phyloP scores from a whole-genome alignment of 2,329 filamentous ascomycete genomes.

The Berkeleyomyces rouxiae region DNA sequence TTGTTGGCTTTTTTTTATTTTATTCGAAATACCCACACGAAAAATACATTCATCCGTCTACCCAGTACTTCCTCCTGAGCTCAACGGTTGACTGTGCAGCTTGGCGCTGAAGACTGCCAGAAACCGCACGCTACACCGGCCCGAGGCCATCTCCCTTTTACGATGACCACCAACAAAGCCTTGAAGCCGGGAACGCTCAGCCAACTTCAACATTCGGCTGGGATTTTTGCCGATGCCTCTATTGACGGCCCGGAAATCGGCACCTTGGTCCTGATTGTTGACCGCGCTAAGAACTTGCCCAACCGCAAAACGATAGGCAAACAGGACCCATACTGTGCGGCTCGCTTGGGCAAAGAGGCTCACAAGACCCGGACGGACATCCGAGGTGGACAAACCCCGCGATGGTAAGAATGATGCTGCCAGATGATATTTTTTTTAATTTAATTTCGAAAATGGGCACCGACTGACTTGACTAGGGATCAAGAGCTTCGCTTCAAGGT shows the following conservation, averaged over 20 bases:
- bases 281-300: constrained; percentile 90
- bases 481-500: constrained; percentile 92
- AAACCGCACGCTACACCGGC: no score
- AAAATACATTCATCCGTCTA: no score
- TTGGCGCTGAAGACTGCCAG: no score
- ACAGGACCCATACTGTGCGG: constrained; percentile 94
- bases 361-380: constrained; percentile 94
- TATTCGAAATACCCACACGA: no score
- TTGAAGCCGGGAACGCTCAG: constrained; percentile 37
- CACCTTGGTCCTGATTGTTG: constrained; percentile 79
- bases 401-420: constrained; percentile 48
- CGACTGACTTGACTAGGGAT: constrained; percentile 45
- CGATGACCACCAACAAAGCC: constrained; percentile 33
- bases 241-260: constrained; percentile 87
- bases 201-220: constrained; percentile 58
- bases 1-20: neutral
- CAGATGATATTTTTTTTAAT: neutral
- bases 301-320: constrained; percentile 97
- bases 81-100: neutral
- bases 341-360: constrained; percentile 83
- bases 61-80: no score
- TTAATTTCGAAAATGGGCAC: no score
- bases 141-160: neutral
- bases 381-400: constrained; percentile 84
- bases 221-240: constrained; percentile 87